Conservation (phyloP, 495 filamentous ascomycete genomes). For the Hyaloscypha variabilis region DNA sequence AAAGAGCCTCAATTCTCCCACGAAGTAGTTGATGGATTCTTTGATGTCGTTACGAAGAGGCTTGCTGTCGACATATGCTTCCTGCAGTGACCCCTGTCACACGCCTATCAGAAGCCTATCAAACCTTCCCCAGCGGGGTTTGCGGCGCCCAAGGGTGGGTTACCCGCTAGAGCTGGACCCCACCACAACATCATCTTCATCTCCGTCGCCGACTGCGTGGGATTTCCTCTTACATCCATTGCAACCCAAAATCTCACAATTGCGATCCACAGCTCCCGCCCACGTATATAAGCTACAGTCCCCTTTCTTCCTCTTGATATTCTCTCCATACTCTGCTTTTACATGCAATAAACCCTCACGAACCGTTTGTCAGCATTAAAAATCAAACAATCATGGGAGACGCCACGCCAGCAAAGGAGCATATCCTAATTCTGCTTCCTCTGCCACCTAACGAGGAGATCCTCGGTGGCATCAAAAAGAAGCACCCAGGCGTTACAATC, state of each 20-base stretch:
- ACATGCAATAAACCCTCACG: neutral
- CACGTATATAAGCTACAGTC: neutral
- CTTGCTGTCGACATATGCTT: neutral
- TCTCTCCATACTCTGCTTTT: neutral
- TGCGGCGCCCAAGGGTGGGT: neutral
- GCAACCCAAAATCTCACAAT: neutral
- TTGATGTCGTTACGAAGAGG: neutral
- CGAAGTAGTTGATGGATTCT: too few relatives aligned
- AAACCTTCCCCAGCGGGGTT: neutral
- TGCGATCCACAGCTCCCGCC: neutral
- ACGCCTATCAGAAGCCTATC: neutral
- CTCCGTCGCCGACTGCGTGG: neutral
- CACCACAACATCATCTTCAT: neutral
- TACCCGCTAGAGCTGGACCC: neutral
- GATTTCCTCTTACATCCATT: neutral
- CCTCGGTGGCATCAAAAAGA: conserved; percentile 43
- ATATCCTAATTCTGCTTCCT: conserved; percentile 46
- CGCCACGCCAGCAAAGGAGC: conserved; percentile 21
- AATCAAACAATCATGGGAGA: conserved; percentile 32
- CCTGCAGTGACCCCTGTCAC: neutral
- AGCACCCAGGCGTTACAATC: conserved; percentile 56
- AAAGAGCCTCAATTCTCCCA: too few relatives aligned
- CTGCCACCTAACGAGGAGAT: conserved; percentile 42
- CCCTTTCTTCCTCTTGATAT: neutral
- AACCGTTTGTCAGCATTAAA: neutral